phyloP scores from a whole-genome alignment of 805 yeast genomes.

The Ascoidea tarda region DNA sequence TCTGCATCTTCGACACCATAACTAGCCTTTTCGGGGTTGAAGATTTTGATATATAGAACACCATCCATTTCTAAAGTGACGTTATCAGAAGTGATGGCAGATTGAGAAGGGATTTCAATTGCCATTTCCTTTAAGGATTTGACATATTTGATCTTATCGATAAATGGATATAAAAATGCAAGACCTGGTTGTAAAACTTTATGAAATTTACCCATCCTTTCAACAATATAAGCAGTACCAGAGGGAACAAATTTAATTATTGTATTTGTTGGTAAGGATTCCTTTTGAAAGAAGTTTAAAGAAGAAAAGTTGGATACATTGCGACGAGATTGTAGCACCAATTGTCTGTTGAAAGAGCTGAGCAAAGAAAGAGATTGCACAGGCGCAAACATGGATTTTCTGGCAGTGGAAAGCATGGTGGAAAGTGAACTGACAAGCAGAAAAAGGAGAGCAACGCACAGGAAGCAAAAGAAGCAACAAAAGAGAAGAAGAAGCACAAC shows the following conservation, averaged over 20 bases:
- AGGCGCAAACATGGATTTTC: too few species aligned
- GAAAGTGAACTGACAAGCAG: too few species aligned
- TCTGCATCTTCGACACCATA: constrained; percentile 84
- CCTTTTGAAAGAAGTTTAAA: constrained; percentile 45
- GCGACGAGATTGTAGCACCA: too few species aligned
- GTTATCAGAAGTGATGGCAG: constrained; percentile 77
- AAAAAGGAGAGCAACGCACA: too few species aligned
- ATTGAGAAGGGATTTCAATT: constrained; percentile 73
- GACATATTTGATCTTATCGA: constrained; percentile 70
- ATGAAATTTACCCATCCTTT: constrained; percentile 79
- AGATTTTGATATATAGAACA: constrained; percentile 60
- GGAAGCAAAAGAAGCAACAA: too few species aligned
- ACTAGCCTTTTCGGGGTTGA: constrained; percentile 74
- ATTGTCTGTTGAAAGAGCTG: too few species aligned
- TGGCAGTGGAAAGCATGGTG: too few species aligned
- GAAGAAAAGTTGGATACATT: too few species aligned
- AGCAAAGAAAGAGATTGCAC: too few species aligned
- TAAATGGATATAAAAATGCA: constrained; percentile 55
- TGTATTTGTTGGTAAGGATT: constrained; percentile 61
- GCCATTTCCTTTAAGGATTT: constrained; percentile 76
- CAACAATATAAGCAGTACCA: constrained; percentile 85
- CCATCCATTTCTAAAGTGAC: constrained; percentile 81
- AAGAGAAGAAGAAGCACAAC: too few species aligned
- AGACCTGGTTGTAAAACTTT: constrained; percentile 62
- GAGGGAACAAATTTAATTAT: constrained; percentile 73